Conservation (phyloP, 768 basidiomycete species). For the Lactarius hengduanensis region DNA sequence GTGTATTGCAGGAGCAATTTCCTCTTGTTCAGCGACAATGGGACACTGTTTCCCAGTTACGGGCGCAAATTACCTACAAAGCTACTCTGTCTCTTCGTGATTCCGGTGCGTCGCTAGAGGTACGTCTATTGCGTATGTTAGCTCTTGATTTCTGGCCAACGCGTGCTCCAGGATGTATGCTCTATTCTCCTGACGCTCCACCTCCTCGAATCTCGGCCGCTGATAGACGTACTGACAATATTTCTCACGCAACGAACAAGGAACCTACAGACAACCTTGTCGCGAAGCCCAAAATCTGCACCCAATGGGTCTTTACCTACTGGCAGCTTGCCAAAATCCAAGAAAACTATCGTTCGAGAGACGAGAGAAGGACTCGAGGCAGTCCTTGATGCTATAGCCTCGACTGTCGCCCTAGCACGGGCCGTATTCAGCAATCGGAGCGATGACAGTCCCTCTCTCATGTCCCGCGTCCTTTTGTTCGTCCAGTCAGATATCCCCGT, state of each 20-base stretch:
- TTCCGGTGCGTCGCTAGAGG: constrained; percentile 49
- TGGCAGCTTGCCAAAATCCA: constrained; percentile 27
- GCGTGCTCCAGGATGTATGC: constrained; percentile 57
- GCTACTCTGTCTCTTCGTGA: constrained; percentile 82
- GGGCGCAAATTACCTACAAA: constrained; percentile 83
- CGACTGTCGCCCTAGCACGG: constrained; percentile 57
- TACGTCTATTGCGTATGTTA: constrained; percentile 34
- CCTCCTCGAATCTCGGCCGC: constrained; percentile 82
- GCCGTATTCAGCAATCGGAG: constrained; percentile 50
- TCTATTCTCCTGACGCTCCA: constrained; percentile 80
- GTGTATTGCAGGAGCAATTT: constrained; percentile 64
- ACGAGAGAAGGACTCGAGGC: constrained; percentile 54
- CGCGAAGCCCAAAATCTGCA: constrained; percentile 27
- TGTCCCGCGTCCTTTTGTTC: constrained; percentile 53
- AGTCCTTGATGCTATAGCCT: constrained; percentile 53
- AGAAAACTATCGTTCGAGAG: constrained; percentile 45
- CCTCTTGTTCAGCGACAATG: constrained; percentile 91
- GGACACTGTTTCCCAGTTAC: constrained; percentile 85
- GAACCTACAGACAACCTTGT: constrained; percentile 45
- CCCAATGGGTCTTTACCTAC: constrained; percentile 16
- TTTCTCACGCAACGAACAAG: constrained; percentile 71
- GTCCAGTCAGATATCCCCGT: constrained; percentile 54
- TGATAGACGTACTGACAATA: constrained; percentile 66
- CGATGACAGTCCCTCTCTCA: constrained; percentile 44
- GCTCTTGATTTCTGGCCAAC: constrained; percentile 8